phyloP scores from a whole-genome alignment of 1,284 basidiomycete species.

The Microbotryum silenes-acaulis region DNA sequence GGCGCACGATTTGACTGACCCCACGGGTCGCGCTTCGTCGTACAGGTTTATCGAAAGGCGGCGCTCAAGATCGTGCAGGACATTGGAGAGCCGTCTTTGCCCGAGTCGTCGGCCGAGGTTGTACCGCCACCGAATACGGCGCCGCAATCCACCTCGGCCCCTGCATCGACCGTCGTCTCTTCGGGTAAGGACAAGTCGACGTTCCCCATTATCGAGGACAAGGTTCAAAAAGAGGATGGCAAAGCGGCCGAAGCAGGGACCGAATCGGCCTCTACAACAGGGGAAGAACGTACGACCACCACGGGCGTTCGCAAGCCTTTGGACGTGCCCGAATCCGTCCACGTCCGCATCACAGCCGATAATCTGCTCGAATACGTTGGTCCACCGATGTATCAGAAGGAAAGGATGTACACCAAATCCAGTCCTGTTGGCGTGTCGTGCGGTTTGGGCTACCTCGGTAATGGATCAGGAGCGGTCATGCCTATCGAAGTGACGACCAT shows the following conservation, averaged over 20 bases:
- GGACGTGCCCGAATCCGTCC: constrained; percentile 67
- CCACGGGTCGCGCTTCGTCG: background rate
- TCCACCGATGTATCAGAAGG: constrained; percentile 90
- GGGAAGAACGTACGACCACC: constrained; percentile 44
- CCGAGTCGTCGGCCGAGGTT: constrained; percentile 52
- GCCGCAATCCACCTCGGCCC: constrained; percentile 21
- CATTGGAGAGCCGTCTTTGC: constrained; percentile 78
- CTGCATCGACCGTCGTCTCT: constrained; percentile 23
- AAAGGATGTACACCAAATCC: constrained; percentile 72
- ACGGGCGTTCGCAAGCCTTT: constrained; percentile 52
- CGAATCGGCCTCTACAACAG: constrained; percentile 35
- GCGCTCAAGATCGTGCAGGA: constrained; percentile 87
- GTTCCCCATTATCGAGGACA: constrained; percentile 16
- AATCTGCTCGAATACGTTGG: constrained; percentile 95
- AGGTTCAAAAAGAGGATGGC: constrained; percentile 30
- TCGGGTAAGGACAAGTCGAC: constrained; percentile 11
- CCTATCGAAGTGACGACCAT: constrained; percentile 88
- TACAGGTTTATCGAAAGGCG: constrained; percentile 94
- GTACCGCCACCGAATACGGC: constrained; percentile 28
- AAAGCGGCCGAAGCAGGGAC: constrained; percentile 30
- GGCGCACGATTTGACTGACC: background rate
- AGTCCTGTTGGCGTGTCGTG: constrained; percentile 90
- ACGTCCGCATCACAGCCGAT: constrained; percentile 72
- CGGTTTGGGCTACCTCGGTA: constrained; percentile 89
- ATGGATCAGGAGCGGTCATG: constrained; percentile 94